A percentile compares a stretch with the other conserved stretches of the same genome.
phyloP scores from a whole-genome alignment of 495 filamentous ascomycete species.

The Glutinoglossum americanum region DNA sequence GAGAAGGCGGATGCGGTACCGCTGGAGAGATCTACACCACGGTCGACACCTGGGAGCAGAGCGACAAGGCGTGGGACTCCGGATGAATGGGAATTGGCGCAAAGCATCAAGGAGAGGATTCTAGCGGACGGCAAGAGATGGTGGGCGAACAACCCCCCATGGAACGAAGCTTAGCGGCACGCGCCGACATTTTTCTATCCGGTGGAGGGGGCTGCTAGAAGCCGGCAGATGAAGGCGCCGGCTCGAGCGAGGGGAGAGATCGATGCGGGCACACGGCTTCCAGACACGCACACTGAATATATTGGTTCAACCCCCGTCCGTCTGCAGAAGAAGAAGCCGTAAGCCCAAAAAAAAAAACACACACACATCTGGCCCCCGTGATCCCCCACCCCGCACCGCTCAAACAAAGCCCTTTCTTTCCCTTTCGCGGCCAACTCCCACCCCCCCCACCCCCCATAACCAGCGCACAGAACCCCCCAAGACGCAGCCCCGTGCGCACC shows the following conservation, averaged over 20 bases:
- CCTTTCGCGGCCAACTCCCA: too few species aligned
- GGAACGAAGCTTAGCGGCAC: neutral
- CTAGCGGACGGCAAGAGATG: slow-evolving; percentile 1
- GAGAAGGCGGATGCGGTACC: slow-evolving; percentile 6
- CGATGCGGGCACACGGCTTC: too few species aligned
- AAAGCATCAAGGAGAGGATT: neutral
- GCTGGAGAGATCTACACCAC: slow-evolving; percentile 5
- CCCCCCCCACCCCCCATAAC: too few species aligned
- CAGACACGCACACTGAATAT: too few species aligned
- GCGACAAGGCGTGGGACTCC: slow-evolving; percentile 1
- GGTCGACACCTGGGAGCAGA: slow-evolving; percentile 3
- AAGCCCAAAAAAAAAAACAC: too few species aligned
- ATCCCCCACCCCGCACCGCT: too few species aligned
- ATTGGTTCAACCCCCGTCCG: too few species aligned
- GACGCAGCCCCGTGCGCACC: too few species aligned
- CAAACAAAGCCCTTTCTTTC: too few species aligned
- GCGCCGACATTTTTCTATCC: neutral
- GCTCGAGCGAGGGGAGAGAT: neutral
- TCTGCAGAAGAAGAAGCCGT: too few species aligned
- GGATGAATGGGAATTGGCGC: slow-evolving; percentile 3
- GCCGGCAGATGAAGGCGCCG: neutral
- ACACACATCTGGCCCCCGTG: too few species aligned
- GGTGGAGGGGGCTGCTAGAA: neutral
- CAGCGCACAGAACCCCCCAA: too few species aligned
- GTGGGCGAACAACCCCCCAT: slow-evolving; percentile 5